Conservation (phyloP, 768 basidiomycete species). For the Lentinula guzmanii region DNA sequence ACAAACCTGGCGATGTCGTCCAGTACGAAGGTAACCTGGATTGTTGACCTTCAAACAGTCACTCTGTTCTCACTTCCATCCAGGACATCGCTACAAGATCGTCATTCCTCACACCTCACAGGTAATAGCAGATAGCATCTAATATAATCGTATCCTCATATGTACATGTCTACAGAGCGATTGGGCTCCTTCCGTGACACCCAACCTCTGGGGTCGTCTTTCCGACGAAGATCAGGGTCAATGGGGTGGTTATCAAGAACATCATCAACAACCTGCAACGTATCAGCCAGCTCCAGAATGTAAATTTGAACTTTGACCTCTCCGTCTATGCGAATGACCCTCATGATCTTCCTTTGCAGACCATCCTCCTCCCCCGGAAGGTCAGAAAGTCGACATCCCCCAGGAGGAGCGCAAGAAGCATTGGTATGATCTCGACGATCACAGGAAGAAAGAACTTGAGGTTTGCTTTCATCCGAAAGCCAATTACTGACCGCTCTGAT, state of each 20-base stretch:
- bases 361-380: slow-evolving; percentile 10
- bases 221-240: slow-evolving; percentile 24
- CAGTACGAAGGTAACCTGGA: slow-evolving; percentile 29
- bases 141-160: neutral
- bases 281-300: slow-evolving; percentile 13
- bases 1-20: slow-evolving; percentile 50
- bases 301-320: slow-evolving; percentile 1
- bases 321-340: neutral
- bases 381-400: slow-evolving; percentile 20
- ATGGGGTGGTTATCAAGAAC: slow-evolving; percentile 20
- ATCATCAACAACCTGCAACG: slow-evolving; percentile 21
- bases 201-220: slow-evolving; percentile 63
- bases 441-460: slow-evolving; percentile 54
- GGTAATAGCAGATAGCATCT: slow-evolving; percentile 25
- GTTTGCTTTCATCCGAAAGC: slow-evolving; percentile 22
- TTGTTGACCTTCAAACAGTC: slow-evolving; percentile 24
- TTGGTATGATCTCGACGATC: slow-evolving; percentile 51
- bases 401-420: slow-evolving; percentile 45
- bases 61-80: neutral
- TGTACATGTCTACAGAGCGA: slow-evolving; percentile 37
- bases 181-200: slow-evolving; percentile 59
- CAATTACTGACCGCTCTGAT: neutral
- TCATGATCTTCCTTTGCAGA: slow-evolving; percentile 2
- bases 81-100: slow-evolving; percentile 59
- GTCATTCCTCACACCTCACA: slow-evolving; percentile 69